Conservation (phyloP, 495 filamentous ascomycete species). For the Aspergillus diversus region DNA sequence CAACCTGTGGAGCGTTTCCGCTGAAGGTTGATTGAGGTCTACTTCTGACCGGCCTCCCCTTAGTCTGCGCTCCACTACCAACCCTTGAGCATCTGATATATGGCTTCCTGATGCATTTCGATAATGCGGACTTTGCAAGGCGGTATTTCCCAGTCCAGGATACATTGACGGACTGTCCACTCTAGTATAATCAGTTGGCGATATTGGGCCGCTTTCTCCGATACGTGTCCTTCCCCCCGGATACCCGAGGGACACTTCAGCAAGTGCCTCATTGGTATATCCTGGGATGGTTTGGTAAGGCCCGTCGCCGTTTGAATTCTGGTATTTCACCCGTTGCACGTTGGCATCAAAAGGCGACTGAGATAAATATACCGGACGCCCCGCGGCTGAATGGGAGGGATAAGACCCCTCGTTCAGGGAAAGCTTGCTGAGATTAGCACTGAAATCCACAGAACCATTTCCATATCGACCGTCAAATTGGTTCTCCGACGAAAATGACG, state of each 20-base stretch:
- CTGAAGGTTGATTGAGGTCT: slow-evolving; percentile 40
- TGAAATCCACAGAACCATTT: slow-evolving; percentile 38
- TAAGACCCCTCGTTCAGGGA: slow-evolving; percentile 40
- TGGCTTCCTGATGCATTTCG: slow-evolving; percentile 45
- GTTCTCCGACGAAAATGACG: slow-evolving; percentile 47
- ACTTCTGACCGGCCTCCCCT: slow-evolving; percentile 54
- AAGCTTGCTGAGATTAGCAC: slow-evolving; percentile 36
- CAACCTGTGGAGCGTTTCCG: slow-evolving; percentile 43
- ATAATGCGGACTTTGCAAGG: slow-evolving; percentile 45
- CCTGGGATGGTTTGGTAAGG: slow-evolving; percentile 32
- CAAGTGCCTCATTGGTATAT: slow-evolving; percentile 31
- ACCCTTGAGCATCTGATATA: slow-evolving; percentile 44
- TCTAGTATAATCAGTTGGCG: slow-evolving; percentile 59
- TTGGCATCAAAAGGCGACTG: slow-evolving; percentile 41
- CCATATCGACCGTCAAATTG: slow-evolving; percentile 40
- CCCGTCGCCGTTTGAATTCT: slow-evolving; percentile 30
- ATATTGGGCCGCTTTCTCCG: slow-evolving; percentile 42
- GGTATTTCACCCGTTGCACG: slow-evolving; percentile 38
- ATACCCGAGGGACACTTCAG: slow-evolving; percentile 40
- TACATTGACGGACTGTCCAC: slow-evolving; percentile 62
- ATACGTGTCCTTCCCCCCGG: slow-evolving; percentile 29
- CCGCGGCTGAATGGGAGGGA: slow-evolving; percentile 22
- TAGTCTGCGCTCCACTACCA: slow-evolving; percentile 52
- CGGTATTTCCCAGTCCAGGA: slow-evolving; percentile 51
- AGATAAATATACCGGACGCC: slow-evolving; percentile 36